Base-by-base conservation (phyloP, 2,329 filamentous ascomycete genomes). In the Epichloe coenophiala region DNA sequence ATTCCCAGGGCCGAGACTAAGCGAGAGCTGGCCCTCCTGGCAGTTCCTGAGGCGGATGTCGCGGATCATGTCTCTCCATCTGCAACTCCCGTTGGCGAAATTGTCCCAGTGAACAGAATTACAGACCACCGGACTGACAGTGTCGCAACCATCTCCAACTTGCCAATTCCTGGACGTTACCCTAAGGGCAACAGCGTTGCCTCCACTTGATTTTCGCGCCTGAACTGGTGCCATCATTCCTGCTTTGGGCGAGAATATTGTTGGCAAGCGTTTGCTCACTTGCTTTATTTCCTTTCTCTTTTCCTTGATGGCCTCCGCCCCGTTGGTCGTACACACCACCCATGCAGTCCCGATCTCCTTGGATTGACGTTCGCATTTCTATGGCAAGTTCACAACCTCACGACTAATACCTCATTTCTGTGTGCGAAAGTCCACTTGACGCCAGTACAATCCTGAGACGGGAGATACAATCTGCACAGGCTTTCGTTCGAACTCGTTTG, bases 131-230 rank as follows among this genome's bases (percentile, higher is more conserved):
- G 71, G 46, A 67, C 64, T 13, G 67, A 71, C 45, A 73, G 75
- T 56, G 69, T 73, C 6, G 71, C 74, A 12, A 78, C 75, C 31
- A 77, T 86, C 43, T 81, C 80, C 50, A 76, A 83, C 59, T 65
- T 88, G 47, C 82, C 85, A 60, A 76, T 88, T 17, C 84, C 84
- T 3, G 84, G 84, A 11, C 74, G 83, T 57, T 88, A 75, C 60
- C 81, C 81, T 8, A 71, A 65, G 55, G 50, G 46, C 19, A 62
- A 54, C 49, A 57, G 68, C 54, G 58, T 81, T 71, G 51, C 76
- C 60, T 62, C 49, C 43, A 40, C 42, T 15, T 62, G 23, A 50
- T 23, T 47, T n/a, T 19, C 33, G 33, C n/a, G 19, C 35, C 19
- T 13, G 5, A 19, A 35, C 4, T 37, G 17, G n/a, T 17, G 5